These are phyloP conservation scores for Apocynum venetum DNA, from an alignment of 257 asterid species.

Conservation along the genomic window DNA sequence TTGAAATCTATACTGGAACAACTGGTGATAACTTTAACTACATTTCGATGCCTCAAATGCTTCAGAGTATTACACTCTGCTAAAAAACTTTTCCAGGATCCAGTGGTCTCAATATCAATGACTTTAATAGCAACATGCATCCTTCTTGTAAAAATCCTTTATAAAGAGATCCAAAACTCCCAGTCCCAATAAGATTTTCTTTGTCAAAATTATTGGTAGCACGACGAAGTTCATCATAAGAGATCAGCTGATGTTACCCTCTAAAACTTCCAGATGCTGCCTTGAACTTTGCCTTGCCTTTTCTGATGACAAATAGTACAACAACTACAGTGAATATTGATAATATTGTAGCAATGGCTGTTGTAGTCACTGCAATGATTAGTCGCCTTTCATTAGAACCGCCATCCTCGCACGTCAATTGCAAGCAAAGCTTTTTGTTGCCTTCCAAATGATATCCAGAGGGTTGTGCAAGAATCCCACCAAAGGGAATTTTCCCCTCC, in stretches of 20 bases:
- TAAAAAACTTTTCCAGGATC: slow-evolving; percentile 32
- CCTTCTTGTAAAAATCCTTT: slow-evolving; percentile 33
- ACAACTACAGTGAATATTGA: slow-evolving; percentile 20
- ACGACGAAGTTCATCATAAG: slow-evolving; percentile 31
- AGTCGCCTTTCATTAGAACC: slow-evolving; percentile 6
- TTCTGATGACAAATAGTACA: slow-evolving; percentile 24
- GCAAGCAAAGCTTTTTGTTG: slow-evolving; percentile 40
- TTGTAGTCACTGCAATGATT: background rate
- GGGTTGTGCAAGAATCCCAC: slow-evolving; percentile 40
- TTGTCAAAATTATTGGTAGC: slow-evolving; percentile 44
- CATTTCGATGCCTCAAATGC: slow-evolving; percentile 53
- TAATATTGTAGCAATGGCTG: background rate
- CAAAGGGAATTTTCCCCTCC: slow-evolving; percentile 43
- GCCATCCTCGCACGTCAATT: slow-evolving; percentile 12
- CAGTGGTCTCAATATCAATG: slow-evolving; percentile 22
- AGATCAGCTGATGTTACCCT: slow-evolving; percentile 17
- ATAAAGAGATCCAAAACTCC: slow-evolving; percentile 55
- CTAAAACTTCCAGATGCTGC: slow-evolving; percentile 16
- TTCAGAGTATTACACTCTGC: slow-evolving; percentile 53
- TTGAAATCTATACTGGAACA: slow-evolving; percentile 47
- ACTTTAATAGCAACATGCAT: slow-evolving; percentile 47
- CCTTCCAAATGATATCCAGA: slow-evolving; percentile 38
- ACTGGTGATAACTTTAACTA: slow-evolving; percentile 42
- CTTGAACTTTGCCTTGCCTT: slow-evolving; percentile 12
- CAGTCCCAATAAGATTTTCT: slow-evolving; percentile 48